Evolutionary conservation across 805 yeast genomes (phyloP).

Genomic region (Ogataea henricii): DNA sequence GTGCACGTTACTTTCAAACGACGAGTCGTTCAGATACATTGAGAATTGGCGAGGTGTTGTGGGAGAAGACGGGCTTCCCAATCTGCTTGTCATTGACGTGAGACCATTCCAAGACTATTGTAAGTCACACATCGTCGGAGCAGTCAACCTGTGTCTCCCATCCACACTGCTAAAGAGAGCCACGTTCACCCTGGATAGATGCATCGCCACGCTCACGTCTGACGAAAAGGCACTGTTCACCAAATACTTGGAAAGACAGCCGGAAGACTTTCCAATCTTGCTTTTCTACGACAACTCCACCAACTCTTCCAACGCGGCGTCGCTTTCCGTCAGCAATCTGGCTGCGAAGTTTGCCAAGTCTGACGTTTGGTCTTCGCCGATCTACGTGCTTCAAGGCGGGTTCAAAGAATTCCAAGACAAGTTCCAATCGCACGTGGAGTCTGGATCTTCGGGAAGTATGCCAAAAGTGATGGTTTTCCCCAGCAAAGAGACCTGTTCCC

Average conservation of each 20-base stretch:
- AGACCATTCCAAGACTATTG: constrained; percentile 79
- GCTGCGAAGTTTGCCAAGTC: constrained; percentile 48
- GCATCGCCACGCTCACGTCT: constrained; percentile 60
- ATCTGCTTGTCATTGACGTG: constrained; percentile 65
- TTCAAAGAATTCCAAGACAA: constrained; percentile 38
- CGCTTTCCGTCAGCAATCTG: constrained; percentile 46
- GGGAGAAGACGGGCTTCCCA: constrained; percentile 30
- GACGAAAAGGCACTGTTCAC: constrained; percentile 49
- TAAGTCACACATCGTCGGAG: constrained; percentile 53
- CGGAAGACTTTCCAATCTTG: constrained; percentile 41
- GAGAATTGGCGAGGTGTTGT: constrained; percentile 20
- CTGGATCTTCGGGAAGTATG: constrained; percentile 24
- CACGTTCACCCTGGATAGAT: constrained; percentile 64
- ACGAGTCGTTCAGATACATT: constrained; percentile 22
- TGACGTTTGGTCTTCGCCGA: constrained; percentile 40
- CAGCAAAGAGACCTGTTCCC: constrained; percentile 15
- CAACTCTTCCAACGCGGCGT: constrained; percentile 32
- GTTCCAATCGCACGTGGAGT: constrained; percentile 31
- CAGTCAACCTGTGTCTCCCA: constrained; percentile 83
- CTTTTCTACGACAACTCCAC: constrained; percentile 54
- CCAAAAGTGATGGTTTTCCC: constrained; percentile 23
- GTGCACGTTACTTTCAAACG: constrained; percentile 21
- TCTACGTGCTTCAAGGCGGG: constrained; percentile 46
- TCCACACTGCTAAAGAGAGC: constrained; percentile 82
- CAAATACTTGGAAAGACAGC: constrained; percentile 34